Evolutionary conservation across 2,329 filamentous ascomycete genomes (phyloP), one percentile per base, ranked within the genome.

Genomic region (Paracorniculantispora psalliotae): DNA sequence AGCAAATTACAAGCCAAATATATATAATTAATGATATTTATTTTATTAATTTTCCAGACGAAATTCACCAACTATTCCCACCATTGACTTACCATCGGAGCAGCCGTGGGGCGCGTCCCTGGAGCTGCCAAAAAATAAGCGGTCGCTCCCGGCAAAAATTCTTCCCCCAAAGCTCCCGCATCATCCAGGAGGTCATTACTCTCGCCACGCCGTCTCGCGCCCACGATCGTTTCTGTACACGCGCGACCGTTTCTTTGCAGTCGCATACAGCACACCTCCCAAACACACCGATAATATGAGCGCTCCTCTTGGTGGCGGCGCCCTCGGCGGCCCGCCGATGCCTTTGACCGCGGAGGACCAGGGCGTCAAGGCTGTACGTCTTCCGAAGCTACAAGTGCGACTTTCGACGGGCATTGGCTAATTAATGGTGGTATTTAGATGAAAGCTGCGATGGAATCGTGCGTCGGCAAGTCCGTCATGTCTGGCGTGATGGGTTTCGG

Each of bases 401-500:
- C 28, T 56, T 50, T 50, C 30, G 53, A 48, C 15, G 12, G 5
- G n/a, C 6, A 44, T 17, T 44, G 53, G 47, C 57, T 60, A 56
- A 61, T 17, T 21, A 15, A 9, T 19, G 8, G 8, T 44, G 43
- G 25, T n/a, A 56, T 43, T 30, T 65, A 94, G 90, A 88, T 96
- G 78, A 85, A 91, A 81, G 75, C 80, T 25, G 85, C 86, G 46
- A 96, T 97, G 91, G 92, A 97, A 75, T 96, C 91, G 35, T 99
- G 94, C 72, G 85, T 88, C 25, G 87, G 87, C 60, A 99, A 99
- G 75, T 90, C 91, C 19, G 87, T 85, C 66, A 89, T 99, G 76
- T 90, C 92, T 0, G 94, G 93, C 59, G 90, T 89, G 25, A 96
- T 96, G 85, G 94, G 94, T 17, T 97, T 97, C 68, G 94, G 88